Conservation (phyloP, 2,329 filamentous ascomycete genomes). For the Lanzia echinophila region DNA sequence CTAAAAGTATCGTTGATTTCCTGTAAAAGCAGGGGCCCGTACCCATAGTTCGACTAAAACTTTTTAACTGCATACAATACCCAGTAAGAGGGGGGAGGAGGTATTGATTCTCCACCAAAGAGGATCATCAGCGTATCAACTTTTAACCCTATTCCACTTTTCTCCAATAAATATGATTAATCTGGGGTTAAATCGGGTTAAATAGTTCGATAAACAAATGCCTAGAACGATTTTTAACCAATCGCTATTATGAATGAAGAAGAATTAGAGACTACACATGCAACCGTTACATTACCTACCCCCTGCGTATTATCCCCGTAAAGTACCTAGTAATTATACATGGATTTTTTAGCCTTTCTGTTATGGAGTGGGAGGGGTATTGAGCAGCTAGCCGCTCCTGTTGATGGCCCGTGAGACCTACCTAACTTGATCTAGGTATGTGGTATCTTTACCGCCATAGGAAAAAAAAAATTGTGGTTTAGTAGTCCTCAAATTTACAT, state of each 20-base stretch:
- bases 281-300: slow-evolving; percentile 1
- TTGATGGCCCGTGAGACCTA: slow-evolving; percentile 4
- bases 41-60: too few relatives aligned
- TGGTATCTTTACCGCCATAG: slow-evolving; percentile 6
- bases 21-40: background rate
- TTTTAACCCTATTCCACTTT: background rate
- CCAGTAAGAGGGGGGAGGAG: too few relatives aligned
- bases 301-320: slow-evolving; percentile 1
- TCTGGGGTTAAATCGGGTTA: background rate
- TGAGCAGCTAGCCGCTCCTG: background rate
- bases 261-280: slow-evolving; percentile 1
- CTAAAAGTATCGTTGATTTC: too few relatives aligned
- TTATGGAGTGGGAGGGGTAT: too few relatives aligned
- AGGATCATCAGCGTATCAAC: background rate
- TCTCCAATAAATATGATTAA: too few relatives aligned
- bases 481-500: background rate
- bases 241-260: background rate
- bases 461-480: slow-evolving; percentile 3
- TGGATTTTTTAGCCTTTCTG: background rate
- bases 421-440: too few relatives aligned
- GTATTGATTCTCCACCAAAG: background rate
- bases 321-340: too few relatives aligned
- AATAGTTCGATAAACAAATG: too few relatives aligned
- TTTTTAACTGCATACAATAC: too few relatives aligned
- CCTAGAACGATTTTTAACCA: background rate